Evolutionary conservation across 106 monocot genomes (phyloP).

Genomic region (Gastrodia elata): DNA sequence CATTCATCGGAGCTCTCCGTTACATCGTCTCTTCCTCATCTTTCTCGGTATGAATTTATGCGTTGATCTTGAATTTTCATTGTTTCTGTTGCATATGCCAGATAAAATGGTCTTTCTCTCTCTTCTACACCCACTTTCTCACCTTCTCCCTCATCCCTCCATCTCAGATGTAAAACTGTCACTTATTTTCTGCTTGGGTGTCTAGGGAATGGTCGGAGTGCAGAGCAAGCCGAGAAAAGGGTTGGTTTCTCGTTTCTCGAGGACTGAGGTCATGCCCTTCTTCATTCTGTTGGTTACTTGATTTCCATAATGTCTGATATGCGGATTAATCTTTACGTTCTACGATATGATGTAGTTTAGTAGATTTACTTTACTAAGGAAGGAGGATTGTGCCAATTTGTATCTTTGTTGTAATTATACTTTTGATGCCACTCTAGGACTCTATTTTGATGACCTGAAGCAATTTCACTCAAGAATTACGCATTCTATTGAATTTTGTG

Average conservation of each 20-base stretch:
- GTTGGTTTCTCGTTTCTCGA: background rate
- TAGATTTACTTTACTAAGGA: background rate
- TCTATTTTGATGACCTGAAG: background rate
- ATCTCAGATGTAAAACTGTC: background rate
- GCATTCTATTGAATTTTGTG: no score
- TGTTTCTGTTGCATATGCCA: background rate
- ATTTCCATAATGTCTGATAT: background rate
- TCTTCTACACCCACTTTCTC: background rate
- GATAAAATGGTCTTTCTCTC: background rate
- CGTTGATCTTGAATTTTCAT: background rate
- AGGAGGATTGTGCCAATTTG: background rate
- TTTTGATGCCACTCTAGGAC: background rate
- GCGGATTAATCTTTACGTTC: background rate
- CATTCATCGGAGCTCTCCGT: background rate
- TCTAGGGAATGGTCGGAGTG: slow-evolving; percentile 1
- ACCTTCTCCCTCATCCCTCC: background rate
- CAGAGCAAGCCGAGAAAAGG: background rate
- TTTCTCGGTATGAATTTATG: background rate
- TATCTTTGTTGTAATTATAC: background rate
- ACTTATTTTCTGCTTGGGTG: background rate
- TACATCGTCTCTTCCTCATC: background rate
- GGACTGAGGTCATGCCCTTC: background rate
- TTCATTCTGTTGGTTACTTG: no score
- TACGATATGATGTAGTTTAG: background rate
- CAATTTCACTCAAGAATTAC: background rate